phyloP scores from a whole-genome alignment of 2,329 filamentous ascomycete genomes.

The Tolypocladium album region DNA sequence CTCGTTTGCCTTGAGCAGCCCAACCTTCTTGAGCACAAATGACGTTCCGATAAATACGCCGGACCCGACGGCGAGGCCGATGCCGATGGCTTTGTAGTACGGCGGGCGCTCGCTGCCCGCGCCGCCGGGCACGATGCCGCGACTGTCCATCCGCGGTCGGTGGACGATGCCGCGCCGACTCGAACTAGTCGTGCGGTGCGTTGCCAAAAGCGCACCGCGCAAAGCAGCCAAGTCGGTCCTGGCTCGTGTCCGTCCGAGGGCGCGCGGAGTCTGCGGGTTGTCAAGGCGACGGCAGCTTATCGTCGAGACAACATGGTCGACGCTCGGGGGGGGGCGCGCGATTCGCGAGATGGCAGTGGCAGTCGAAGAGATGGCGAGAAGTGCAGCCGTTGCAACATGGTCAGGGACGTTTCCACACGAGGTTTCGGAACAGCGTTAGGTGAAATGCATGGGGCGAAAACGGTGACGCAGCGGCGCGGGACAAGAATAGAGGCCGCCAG shows the following conservation, averaged over 20 bases:
- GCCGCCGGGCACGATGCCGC: background rate
- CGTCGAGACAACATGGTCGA: background rate
- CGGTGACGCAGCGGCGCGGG: background rate
- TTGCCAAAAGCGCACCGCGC: background rate
- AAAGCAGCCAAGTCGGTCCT: background rate
- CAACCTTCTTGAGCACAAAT: conserved; percentile 92
- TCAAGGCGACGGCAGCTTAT: background rate
- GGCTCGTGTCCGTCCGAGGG: background rate
- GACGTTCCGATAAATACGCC: conserved; percentile 89
- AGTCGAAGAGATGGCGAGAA: background rate
- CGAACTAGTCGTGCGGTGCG: background rate
- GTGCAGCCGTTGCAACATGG: background rate
- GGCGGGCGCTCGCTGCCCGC: conserved; percentile 26
- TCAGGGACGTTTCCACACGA: background rate
- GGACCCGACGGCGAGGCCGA: conserved; percentile 74
- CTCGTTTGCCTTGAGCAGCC: conserved; percentile 80
- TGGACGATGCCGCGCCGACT: background rate
- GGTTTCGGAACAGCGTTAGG: too few species aligned
- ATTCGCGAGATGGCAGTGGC: background rate
- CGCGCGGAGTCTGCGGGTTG: background rate
- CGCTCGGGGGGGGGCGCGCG: background rate
- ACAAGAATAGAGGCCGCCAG: background rate
- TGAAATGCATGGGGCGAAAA: background rate
- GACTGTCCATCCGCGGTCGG: background rate
- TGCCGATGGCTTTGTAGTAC: conserved; percentile 75